A percentile compares a stretch with the other conserved stretches of the same genome.
These are phyloP conservation scores for Cladosporium sp. DNA, from an alignment of 2,329 filamentous ascomycete genomes.

Conservation along the genomic window DNA sequence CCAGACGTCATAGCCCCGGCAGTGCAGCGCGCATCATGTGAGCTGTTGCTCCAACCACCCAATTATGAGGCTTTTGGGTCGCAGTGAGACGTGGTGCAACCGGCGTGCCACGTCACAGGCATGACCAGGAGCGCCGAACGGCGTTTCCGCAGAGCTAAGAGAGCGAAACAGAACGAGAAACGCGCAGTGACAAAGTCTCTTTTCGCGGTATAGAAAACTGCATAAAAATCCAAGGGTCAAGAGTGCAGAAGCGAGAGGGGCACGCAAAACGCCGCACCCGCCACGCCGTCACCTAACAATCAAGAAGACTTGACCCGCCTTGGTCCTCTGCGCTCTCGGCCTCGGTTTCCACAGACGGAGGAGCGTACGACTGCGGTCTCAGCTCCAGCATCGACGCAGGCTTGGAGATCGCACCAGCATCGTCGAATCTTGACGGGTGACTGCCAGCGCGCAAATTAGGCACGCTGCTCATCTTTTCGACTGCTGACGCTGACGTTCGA, in stretches of 20 bases:
- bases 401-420: constrained; percentile 12
- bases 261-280: constrained; percentile 6
- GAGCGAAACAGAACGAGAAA: not conserved
- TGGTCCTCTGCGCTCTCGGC: constrained; percentile 18
- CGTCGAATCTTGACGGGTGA: constrained; percentile 2
- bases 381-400: constrained; percentile 22
- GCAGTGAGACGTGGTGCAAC: constrained; percentile 4
- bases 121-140: not conserved
- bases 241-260: not conserved
- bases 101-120: constrained; percentile 14
- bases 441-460: constrained; percentile 21
- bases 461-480: constrained; percentile 17
- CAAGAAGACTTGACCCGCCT: constrained; percentile 14
- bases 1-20: constrained; percentile 15
- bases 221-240: not conserved
- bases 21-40: constrained; percentile 13
- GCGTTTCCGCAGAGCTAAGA: not conserved
- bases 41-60: constrained; percentile 2
- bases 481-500: constrained; percentile 9
- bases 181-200: not conserved
- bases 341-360: constrained; percentile 21
- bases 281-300: not conserved
- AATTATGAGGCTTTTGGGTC: constrained; percentile 6
- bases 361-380: constrained; percentile 13
- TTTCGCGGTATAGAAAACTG: not conserved